phyloP scores from a whole-genome alignment of 2,329 filamentous ascomycete genomes.

The Fusarium solani-melongenae region DNA sequence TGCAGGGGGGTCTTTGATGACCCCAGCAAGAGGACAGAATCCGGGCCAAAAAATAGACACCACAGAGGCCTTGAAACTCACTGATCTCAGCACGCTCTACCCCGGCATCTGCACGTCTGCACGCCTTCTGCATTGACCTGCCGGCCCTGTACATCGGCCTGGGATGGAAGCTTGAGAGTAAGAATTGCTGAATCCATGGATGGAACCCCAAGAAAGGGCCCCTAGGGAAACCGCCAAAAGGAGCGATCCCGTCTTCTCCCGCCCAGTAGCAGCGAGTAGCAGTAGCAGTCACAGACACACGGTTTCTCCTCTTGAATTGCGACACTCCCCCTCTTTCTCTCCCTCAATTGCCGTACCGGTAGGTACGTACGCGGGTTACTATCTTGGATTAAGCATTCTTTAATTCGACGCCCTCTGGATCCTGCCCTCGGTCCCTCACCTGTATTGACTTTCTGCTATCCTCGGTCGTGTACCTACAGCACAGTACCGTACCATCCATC shows the following conservation, averaged over 20 bases:
- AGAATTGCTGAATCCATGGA: background rate
- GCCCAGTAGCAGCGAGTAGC: slow-evolving; percentile 7
- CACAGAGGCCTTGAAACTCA: slow-evolving; percentile 11
- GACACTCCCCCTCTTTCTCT: slow-evolving; percentile 17
- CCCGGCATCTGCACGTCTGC: slow-evolving; percentile 6
- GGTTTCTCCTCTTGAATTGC: slow-evolving; percentile 14
- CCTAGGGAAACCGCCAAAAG: background rate
- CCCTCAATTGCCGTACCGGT: slow-evolving; percentile 13
- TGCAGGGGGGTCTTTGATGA: background rate
- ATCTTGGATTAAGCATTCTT: slow-evolving; percentile 8
- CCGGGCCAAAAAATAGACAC: background rate
- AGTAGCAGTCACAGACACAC: slow-evolving; percentile 16
- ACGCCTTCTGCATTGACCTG: slow-evolving; percentile 18
- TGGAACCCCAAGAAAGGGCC: background rate
- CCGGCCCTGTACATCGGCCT: slow-evolving; percentile 6
- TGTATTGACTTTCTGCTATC: slow-evolving; percentile 27
- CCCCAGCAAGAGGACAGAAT: background rate
- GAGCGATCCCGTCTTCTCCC: slow-evolving; percentile 18
- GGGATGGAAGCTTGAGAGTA: slow-evolving; percentile 12
- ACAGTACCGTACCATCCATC: background rate
- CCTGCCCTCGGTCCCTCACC: slow-evolving; percentile 26
- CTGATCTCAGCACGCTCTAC: background rate
- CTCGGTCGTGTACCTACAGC: slow-evolving; percentile 6
- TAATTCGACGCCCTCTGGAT: slow-evolving; percentile 23
- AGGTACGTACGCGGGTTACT: background rate